Conservation (phyloP, 2,329 filamentous ascomycete genomes). For the Sporothrix pseudoabietina region DNA sequence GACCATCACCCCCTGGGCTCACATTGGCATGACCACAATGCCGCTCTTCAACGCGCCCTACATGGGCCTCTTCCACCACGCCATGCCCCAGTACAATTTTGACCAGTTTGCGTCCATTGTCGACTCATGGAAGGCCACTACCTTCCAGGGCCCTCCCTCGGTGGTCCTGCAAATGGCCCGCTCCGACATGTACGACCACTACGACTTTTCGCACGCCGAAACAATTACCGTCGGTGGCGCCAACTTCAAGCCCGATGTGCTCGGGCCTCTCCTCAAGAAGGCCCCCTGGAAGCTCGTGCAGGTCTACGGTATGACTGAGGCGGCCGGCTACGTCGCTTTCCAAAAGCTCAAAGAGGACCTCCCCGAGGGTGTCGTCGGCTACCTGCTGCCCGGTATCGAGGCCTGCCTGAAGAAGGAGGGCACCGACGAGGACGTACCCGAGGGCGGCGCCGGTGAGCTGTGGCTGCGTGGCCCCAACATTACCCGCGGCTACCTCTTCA, state of each 20-base stretch:
- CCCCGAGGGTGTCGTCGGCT: constrained; percentile 43
- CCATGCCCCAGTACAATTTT: constrained; percentile 46
- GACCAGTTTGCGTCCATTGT: constrained; percentile 44
- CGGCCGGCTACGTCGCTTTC: constrained; percentile 48
- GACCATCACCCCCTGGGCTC: constrained; percentile 49
- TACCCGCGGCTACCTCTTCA: constrained; percentile 46
- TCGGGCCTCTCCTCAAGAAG: constrained; percentile 39
- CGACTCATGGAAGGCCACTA: constrained; percentile 43
- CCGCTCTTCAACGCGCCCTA: constrained; percentile 49
- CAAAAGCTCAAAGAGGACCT: constrained; percentile 42
- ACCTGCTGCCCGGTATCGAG: constrained; percentile 45
- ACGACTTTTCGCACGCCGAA: constrained; percentile 45
- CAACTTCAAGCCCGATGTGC: constrained; percentile 43
- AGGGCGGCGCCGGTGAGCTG: constrained; percentile 39
- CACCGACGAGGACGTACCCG: constrained; percentile 42
- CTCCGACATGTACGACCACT: constrained; percentile 42
- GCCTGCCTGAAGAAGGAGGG: constrained; percentile 43
- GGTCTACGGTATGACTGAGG: constrained; percentile 52
- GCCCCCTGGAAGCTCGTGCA: constrained; percentile 47
- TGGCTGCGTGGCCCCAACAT: constrained; percentile 50
- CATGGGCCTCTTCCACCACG: constrained; percentile 49
- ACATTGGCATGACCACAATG: constrained; percentile 50
- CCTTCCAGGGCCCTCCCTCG: constrained; percentile 47
- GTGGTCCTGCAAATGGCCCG: constrained; percentile 45
- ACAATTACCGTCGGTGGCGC: constrained; percentile 45